Evolutionary conservation across 78 protist genomes (phyloP), one percentile per base, ranked within the genome.

Genomic region (Dictyostelium citrinum): DNA sequence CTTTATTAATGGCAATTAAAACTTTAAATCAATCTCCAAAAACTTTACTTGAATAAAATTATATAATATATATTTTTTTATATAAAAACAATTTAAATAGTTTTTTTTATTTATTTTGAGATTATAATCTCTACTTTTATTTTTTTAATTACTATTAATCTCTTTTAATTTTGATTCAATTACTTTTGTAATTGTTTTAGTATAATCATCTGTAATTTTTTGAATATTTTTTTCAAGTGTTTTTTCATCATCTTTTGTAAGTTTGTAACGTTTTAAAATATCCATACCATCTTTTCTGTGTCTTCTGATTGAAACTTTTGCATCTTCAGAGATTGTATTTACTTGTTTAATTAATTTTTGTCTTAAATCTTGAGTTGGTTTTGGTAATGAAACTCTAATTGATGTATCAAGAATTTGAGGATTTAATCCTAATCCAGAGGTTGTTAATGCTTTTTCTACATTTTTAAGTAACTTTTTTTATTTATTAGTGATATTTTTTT

Each of bases 1-100:
- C 96, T 24, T 27, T 95, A 45, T n/a, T 16, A 33, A 90, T 96
- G 96, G 98, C 98, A 43, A 33, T 71, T 31, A 75, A 68, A 74
- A 91, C 97, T 11, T 39, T 96, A 58, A 60, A 60, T 60, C 70
- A 60, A 60, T 60, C 70, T 22, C 70, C 70, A 60, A 60, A 60
- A 60, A 60, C 70, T 60, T 60, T 60, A 60, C 14, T 60, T 9
- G 70, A 60, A 60, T 5, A 4, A 39, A 39, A 39, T 39, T 39
- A 39, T 39, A 39, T 39, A 39, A 39, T 39, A 5, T 39, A 5
- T 5, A 39, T 39, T 39, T 2, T 39, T 2, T 39, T 39, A 39
- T 39, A 5, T 39, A n/a, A n/a, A n/a, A n/a, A n/a, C n/a, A 39
- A 39, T 39, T 39, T 39, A 39, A 29, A 29, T 29, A 2, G 8